A percentile compares a stretch with the other conserved stretches of the same genome.
These are phyloP conservation scores for Annulohypoxylon moriforme DNA, from an alignment of 495 filamentous ascomycete genomes.

Conservation along the genomic window DNA sequence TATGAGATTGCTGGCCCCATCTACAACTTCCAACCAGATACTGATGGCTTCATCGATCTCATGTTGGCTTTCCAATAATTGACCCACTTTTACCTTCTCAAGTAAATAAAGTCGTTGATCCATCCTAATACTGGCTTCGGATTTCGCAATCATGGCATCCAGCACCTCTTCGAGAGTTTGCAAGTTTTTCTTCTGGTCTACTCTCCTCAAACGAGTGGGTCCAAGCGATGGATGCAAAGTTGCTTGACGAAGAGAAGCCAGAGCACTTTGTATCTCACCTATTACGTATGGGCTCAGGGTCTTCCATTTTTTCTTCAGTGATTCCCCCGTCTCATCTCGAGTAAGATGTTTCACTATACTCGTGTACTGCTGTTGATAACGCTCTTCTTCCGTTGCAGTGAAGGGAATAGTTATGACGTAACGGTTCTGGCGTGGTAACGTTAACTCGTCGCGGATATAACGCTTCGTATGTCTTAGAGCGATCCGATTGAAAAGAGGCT, in stretches of 20 bases:
- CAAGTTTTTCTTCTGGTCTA: conserved; percentile 68
- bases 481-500: conserved; percentile 71
- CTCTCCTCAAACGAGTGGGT: conserved; percentile 59
- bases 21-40: conserved; percentile 72
- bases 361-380: conserved; percentile 77
- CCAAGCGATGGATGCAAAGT: conserved; percentile 88
- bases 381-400: conserved; percentile 85
- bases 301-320: conserved; percentile 69
- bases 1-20: conserved; percentile 67
- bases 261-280: conserved; percentile 69
- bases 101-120: conserved; percentile 75
- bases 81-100: conserved; percentile 73
- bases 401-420: conserved; percentile 91
- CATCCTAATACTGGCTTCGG: conserved; percentile 67
- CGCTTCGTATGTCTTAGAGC: conserved; percentile 89
- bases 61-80: conserved; percentile 74
- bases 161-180: conserved; percentile 87
- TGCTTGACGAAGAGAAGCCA: conserved; percentile 75
- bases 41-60: conserved; percentile 66
- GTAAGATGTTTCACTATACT: conserved; percentile 73
- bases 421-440: conserved; percentile 80
- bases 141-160: conserved; percentile 88
- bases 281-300: conserved; percentile 65
- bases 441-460: conserved; percentile 76
- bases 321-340: conserved; percentile 71